Evolutionary conservation across 2,329 filamentous ascomycete genomes (phyloP).

Genomic region (Aspergillus sp.): DNA sequence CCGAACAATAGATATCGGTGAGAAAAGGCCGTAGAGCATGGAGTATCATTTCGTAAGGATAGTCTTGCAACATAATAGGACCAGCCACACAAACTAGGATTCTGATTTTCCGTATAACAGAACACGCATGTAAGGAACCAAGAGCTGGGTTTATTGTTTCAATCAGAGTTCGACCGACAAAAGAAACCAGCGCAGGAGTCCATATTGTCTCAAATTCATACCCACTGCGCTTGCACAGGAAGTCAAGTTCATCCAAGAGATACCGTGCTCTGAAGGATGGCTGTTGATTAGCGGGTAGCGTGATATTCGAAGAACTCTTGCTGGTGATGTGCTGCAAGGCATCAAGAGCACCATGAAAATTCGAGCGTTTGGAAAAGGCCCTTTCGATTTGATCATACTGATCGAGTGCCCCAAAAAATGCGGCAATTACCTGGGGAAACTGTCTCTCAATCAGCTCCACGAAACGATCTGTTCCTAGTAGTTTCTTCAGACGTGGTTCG

Average conservation of each 20-base stretch:
- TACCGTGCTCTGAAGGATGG: slow-evolving; percentile 76
- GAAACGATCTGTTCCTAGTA: slow-evolving; percentile 61
- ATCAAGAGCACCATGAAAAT: slow-evolving; percentile 53
- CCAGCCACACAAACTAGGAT: slow-evolving; percentile 74
- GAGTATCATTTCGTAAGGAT: slow-evolving; percentile 83
- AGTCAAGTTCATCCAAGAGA: slow-evolving; percentile 64
- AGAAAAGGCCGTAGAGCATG: slow-evolving; percentile 71
- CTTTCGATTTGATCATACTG: slow-evolving; percentile 67
- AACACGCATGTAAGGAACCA: slow-evolving; percentile 78
- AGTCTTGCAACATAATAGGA: slow-evolving; percentile 61
- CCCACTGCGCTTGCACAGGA: slow-evolving; percentile 65
- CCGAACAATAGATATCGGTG: slow-evolving; percentile 75
- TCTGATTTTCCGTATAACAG: slow-evolving; percentile 76
- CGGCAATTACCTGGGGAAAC: slow-evolving; percentile 68
- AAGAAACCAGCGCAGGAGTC: slow-evolving; percentile 65
- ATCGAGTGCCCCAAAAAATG: slow-evolving; percentile 68
- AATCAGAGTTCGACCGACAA: slow-evolving; percentile 67
- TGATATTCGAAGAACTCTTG: slow-evolving; percentile 57
- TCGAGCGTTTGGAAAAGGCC: slow-evolving; percentile 52
- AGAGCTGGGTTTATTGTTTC: slow-evolving; percentile 74
- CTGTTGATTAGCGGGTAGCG: slow-evolving; percentile 70
- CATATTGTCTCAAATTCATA: slow-evolving; percentile 60
- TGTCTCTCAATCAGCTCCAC: slow-evolving; percentile 55
- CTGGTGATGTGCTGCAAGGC: slow-evolving; percentile 61
- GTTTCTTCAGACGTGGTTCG: slow-evolving; percentile 57